Percentiles rank a stretch among this genome's conserved stretches.
Conservation (phyloP, 768 basidiomycete genomes). For the Lentinula detonsa region DNA sequence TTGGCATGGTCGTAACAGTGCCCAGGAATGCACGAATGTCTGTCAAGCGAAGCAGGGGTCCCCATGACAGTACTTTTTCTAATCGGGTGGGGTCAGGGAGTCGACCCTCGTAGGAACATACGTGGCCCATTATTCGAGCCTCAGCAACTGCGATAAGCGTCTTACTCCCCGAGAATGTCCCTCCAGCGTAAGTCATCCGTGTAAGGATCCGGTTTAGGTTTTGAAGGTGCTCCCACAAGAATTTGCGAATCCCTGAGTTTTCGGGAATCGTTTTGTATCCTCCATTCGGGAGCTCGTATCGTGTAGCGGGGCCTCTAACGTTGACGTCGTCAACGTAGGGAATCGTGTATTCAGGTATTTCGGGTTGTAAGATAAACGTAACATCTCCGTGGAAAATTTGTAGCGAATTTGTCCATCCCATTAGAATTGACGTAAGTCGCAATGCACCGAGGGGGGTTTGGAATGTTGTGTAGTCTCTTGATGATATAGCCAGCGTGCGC, state of each 20-base stretch:
- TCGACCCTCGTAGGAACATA: too few relatives aligned
- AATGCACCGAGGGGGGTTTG: constrained; percentile 18
- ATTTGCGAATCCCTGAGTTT: background rate
- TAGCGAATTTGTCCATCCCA: constrained; percentile 26
- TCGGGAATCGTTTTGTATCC: background rate
- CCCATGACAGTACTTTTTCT: too few relatives aligned
- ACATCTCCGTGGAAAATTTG: constrained; percentile 25
- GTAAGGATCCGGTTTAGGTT: background rate
- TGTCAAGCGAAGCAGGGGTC: too few relatives aligned
- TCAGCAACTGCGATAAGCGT: too few relatives aligned
- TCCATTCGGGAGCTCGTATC: background rate
- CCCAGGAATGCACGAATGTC: too few relatives aligned
- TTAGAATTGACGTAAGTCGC: constrained; percentile 18
- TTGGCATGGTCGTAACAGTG: too few relatives aligned
- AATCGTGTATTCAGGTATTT: constrained; percentile 15
- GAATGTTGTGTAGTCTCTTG: background rate
- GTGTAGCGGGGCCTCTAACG: background rate
- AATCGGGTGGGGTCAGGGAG: too few relatives aligned
- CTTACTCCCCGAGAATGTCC: too few relatives aligned
- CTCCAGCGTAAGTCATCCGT: too few relatives aligned
- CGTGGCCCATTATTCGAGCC: too few relatives aligned
- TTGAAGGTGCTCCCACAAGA: background rate
- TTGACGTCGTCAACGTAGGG: background rate
- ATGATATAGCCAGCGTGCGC: background rate
- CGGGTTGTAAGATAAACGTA: constrained; percentile 16